Evolutionary conservation across 2,329 filamentous ascomycete species (phyloP).

Genomic region (Exophiala sideris): DNA sequence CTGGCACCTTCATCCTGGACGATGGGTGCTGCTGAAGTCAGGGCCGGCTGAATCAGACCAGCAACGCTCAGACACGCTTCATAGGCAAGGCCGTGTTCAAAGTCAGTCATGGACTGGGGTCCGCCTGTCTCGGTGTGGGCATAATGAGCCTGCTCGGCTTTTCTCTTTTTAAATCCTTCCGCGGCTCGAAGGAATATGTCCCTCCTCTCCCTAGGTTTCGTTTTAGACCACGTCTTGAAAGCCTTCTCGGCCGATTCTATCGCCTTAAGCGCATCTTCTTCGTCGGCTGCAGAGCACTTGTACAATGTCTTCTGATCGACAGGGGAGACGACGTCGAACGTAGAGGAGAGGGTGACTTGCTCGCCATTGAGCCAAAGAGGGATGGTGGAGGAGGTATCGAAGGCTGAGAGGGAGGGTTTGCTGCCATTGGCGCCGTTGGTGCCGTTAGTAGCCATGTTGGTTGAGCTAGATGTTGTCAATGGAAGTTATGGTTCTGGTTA

Average conservation of each 20-base stretch:
- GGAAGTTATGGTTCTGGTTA: not conserved
- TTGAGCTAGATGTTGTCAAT: not conserved
- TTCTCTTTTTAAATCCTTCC: constrained; percentile 57
- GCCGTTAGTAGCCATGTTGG: constrained; percentile 19
- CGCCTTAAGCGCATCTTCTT: constrained; percentile 55
- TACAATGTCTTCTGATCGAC: constrained; percentile 52
- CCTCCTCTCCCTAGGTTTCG: constrained; percentile 59
- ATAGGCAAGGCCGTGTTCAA: constrained; percentile 26
- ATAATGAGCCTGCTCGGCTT: constrained; percentile 59
- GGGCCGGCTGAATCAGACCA: constrained; percentile 21
- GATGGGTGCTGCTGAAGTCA: constrained; percentile 48
- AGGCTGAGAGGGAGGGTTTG: constrained; percentile 13
- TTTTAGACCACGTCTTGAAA: constrained; percentile 65
- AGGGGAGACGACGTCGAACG: constrained; percentile 55
- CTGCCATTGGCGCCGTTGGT: constrained; percentile 12
- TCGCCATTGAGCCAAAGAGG: constrained; percentile 46
- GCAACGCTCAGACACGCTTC: constrained; percentile 20
- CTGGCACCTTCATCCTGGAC: constrained; percentile 49
- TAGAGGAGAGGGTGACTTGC: constrained; percentile 37
- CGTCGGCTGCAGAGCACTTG: constrained; percentile 55
- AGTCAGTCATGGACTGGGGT: constrained; percentile 35
- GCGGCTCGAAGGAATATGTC: constrained; percentile 68
- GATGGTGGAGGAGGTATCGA: constrained; percentile 30
- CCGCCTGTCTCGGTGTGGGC: constrained; percentile 60
- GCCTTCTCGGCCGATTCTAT: constrained; percentile 62